Base-by-base conservation (phyloP, 371 early-diverging fungal genomes). In the Mortierella polycephala region DNA sequence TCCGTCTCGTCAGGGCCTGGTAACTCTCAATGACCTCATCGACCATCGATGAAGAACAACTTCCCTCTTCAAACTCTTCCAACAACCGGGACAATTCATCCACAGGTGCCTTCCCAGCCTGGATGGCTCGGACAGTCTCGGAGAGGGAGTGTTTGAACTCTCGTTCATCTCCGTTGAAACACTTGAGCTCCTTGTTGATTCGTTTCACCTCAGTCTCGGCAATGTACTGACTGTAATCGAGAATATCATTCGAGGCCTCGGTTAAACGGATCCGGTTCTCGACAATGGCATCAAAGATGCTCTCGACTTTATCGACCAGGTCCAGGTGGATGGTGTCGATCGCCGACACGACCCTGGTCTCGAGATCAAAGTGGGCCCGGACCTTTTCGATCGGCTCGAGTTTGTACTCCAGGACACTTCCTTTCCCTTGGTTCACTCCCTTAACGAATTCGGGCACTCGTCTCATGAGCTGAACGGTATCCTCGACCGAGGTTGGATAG, bases 1-100 rank as follows among this genome's bases (percentile, higher is more conserved):
- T 67, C 6, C 47, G 67, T 54, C 55, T 60, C 47, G n/a, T 45
- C 47, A 67, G 40, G 40, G 53, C 44, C 20, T 60, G 67, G 54
- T 60, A 67, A 53, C 60, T 60, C 37, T 60, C 60, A 60, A 67
- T 67, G 60, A 60, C 60, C 1, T 44, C 20, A 60, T 67, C 55
- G n/a, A 67, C 67, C 67, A 54, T 60, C 47, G 60, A 59, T 50
- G 67, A 45, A 54, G 67, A 54, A n/a, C 67, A 67, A 47, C 54
- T 60, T 18, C 67, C 40, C 39, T 60, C 54, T 39, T 67, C 60
- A 67, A 67, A 45, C 18, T 53, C 67, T 46, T 60, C 39, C 55
- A 67, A 37, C 55, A 67, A 23, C 60, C 20, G 37, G 53, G 14
- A n/a, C 45, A 66, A 21, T 42, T 10, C 66, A 53, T 58, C 59